Evolutionary conservation across 2,329 filamentous ascomycete species (phyloP).

Genomic region (Hypomyces rosellus): DNA sequence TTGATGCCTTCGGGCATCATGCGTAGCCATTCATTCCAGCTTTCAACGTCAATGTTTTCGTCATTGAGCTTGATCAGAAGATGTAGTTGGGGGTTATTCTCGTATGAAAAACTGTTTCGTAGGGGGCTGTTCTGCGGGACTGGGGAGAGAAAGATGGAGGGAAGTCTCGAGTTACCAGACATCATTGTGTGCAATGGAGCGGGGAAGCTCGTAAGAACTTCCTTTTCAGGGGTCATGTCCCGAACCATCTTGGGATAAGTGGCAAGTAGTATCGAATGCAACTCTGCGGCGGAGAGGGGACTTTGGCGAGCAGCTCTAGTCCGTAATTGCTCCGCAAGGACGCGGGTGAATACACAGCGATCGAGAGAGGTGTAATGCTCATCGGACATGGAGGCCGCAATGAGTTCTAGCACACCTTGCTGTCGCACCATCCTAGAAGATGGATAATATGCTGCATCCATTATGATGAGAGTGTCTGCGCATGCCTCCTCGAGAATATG

Average conservation of each 20-base stretch:
- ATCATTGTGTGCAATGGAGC: conserved; percentile 51
- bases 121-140: conserved; percentile 36
- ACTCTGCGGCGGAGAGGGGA: conserved; percentile 45
- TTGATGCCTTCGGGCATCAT: conserved; percentile 51
- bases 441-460: conserved; percentile 54
- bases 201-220: conserved; percentile 43
- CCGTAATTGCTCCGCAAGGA: conserved; percentile 44
- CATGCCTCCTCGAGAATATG: conserved; percentile 49
- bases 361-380: conserved; percentile 43
- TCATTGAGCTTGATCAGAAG: conserved; percentile 46
- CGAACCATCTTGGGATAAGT: conserved; percentile 46
- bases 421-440: conserved; percentile 46
- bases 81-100: conserved; percentile 42
- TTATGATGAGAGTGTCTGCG: conserved; percentile 50
- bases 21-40: conserved; percentile 53
- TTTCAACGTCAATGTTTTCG: conserved; percentile 45
- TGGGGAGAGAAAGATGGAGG: conserved; percentile 51
- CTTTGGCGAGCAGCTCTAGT: conserved; percentile 39
- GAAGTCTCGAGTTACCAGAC: conserved; percentile 45
- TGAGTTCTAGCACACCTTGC: conserved; percentile 49
- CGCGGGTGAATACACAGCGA: conserved; percentile 46
- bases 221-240: conserved; percentile 42
- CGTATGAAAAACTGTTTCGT: conserved; percentile 32
- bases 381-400: conserved; percentile 50
- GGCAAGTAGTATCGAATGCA: conserved; percentile 48